Base-by-base conservation (phyloP, 495 filamentous ascomycete genomes). In the Penicillium antarcticum region DNA sequence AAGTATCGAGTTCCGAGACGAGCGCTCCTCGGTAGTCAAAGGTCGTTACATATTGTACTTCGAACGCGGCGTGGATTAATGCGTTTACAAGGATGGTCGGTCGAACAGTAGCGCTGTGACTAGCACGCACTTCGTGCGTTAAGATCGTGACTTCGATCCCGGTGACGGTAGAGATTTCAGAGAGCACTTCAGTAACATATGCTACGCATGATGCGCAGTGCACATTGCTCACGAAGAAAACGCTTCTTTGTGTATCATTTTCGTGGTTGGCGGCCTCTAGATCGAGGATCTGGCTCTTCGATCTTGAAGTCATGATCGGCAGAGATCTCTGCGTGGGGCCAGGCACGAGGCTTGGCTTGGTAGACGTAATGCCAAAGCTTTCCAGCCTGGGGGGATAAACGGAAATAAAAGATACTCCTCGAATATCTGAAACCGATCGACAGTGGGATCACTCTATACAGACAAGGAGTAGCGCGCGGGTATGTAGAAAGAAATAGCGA, bases 191-290 rank as follows among this genome's bases (percentile, higher is more conserved):
- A 9, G 64, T 68, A 48, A 80, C 68, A 52, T 76, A 74, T 24
- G 74, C 61, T 13, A 80, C 69, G 48, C 78, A 80, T n/a, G 78
- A 80, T 12, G 76, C 67, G 56, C 78, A 80, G 49, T 79, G 76
- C 14, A 80, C 68, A 45, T 80, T 80, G 52, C 69, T 70, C 42
- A 79, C 69, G 34, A 76, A 69, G 36, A 77, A 69, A 9, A 68
- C 69, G 49, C 74, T 78, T 48, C 45, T 57, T 35, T 54, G 52
- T 1, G 31, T 41, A 29, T 48, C 36, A 11, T 17, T n/a, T 1
- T 53, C 43, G 21, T 40, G 33, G 17, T 39, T 14, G 16, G 36
- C 42, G 19, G 31, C 33, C 42, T 60, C 51, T 52, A 53, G 41
- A 19, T 55, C 57, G 3, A 46, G 32, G 13, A 37, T 34, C 23